phyloP scores from a whole-genome alignment of 2,329 filamentous ascomycete species.

The Sporothrix humicola region DNA sequence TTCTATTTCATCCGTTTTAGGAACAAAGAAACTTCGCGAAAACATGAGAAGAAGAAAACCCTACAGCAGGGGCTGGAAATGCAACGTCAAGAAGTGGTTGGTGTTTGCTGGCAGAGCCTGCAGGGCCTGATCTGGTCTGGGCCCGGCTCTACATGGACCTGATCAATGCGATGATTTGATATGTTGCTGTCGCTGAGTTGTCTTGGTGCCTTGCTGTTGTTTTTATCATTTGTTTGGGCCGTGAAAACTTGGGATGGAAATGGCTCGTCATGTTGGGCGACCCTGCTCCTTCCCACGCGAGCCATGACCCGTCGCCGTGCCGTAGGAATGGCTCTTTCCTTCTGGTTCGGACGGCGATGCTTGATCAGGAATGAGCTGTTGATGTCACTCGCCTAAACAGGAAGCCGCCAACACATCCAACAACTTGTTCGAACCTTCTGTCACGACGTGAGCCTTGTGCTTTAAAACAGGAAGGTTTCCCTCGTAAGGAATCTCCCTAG shows the following conservation, averaged over 20 bases:
- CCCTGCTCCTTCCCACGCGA: slow-evolving; percentile 2
- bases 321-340: neutral
- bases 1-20: too few species aligned
- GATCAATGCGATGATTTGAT: neutral
- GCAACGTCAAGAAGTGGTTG: slow-evolving; percentile 7
- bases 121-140: neutral
- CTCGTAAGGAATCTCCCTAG: too few species aligned
- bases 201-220: neutral
- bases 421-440: slow-evolving; percentile 8
- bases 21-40: too few species aligned
- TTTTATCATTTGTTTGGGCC: neutral
- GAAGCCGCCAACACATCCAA: slow-evolving; percentile 17
- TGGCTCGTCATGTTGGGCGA: neutral
- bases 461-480: neutral
- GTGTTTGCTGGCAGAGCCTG: slow-evolving; percentile 13
- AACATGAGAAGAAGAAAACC: neutral
- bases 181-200: neutral
- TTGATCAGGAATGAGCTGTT: slow-evolving; percentile 17
- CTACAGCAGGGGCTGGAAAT: slow-evolving; percentile 20
- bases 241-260: neutral
- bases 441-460: neutral
- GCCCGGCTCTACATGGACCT: neutral
- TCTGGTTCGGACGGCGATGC: neutral
- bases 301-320: too few species aligned
- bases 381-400: slow-evolving; percentile 25